Base-by-base conservation (phyloP, 2,329 filamentous ascomycete species). In the Chaetomiaceae sp. region DNA sequence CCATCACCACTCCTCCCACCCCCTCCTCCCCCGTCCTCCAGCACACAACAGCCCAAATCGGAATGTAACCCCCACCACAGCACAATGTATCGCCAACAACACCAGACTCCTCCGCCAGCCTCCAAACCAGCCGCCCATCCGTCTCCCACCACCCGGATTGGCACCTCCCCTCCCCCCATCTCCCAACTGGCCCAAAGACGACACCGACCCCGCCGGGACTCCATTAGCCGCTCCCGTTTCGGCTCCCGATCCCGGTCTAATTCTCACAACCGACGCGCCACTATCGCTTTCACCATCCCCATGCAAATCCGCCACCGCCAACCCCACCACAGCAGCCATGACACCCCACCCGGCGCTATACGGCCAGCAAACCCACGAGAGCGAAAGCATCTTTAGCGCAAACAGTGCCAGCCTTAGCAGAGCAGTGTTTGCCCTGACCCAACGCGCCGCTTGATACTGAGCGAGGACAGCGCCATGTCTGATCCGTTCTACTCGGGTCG, bases 331-430 rank as follows among this genome's bases (percentile, higher is more conserved):
- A 2, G 9, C 40, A 1, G 9, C 52, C 40, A 51, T 14, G 1
- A 55, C 20, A 5, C 10, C 34, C 50, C 53, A 49, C n/a, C 33
- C 42, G 1, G 53, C 46, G 23, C 55, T 59, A 23, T 50, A 59
- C 32, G 57, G 57, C 57, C 57, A 59, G 16, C 53, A 62, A 7
- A 44, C 53, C 51, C 46, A 57, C 25, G 55, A 59, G 9, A 94
- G 69, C 0, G 82, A 81, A 11, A 78, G 70, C 8, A 90, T 70
- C 67, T 95, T 96, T 45, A 78, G 59, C 5, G 86, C 66, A 61
- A 95, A 91, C 1, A 91, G 61, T 1, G 68, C 61, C 2, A 89
- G 69, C 43, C 85, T 84, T 18, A 79, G 58, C 5, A 72, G 48
- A 44, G 69, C 66, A 6, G 58, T 61, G 57, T 71, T 67, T 30